These are phyloP conservation scores for Aspergillus niger DNA, from an alignment of 2,329 filamentous ascomycete genomes.

Conservation along the genomic window DNA sequence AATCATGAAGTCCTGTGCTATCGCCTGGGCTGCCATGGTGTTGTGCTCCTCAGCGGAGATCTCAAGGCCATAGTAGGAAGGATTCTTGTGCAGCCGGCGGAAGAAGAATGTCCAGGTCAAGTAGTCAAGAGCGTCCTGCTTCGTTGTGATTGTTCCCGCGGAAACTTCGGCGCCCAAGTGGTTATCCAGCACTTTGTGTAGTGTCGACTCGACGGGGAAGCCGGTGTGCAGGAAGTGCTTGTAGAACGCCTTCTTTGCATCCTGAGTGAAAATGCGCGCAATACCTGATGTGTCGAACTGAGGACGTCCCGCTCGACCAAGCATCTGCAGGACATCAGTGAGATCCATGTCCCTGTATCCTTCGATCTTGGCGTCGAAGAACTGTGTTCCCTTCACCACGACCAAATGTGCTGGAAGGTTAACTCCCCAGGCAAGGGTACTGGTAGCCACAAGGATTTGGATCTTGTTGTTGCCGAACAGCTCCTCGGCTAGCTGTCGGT, in stretches of 20 bases:
- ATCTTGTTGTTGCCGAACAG: slow-evolving; percentile 98
- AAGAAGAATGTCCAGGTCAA: slow-evolving; percentile 99
- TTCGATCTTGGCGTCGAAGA: slow-evolving; percentile 96
- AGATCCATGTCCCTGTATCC: slow-evolving; percentile 99
- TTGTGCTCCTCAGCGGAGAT: slow-evolving; percentile 92
- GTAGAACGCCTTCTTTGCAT: slow-evolving; percentile 98
- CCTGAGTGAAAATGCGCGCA: slow-evolving; percentile 94
- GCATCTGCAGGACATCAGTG: slow-evolving; percentile 96
- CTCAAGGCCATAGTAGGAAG: slow-evolving; percentile 94
- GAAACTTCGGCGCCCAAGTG: slow-evolving; percentile 95
- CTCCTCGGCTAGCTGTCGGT: slow-evolving; percentile 88
- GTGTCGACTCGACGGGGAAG: slow-evolving; percentile 93
- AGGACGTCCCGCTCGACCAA: slow-evolving; percentile 89
- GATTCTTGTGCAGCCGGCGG: slow-evolving; percentile 93
- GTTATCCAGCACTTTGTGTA: slow-evolving; percentile 96
- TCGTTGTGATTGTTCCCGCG: slow-evolving; percentile 86
- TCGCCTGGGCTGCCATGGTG: slow-evolving; percentile 77
- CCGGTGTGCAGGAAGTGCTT: slow-evolving; percentile 98
- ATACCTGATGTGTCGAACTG: slow-evolving; percentile 97
- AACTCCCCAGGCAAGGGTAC: slow-evolving; percentile 96
- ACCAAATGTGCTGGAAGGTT: slow-evolving; percentile 96
- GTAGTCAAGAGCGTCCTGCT: slow-evolving; percentile 97
- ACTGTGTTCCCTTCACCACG: slow-evolving; percentile 97
- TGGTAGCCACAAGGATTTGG: slow-evolving; percentile 92
- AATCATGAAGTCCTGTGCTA: slow-evolving; percentile 94